Percentiles rank a stretch among this genome's conserved stretches.
These are phyloP conservation scores for Martiniozyma asiatica DNA, from an alignment of 1,139 yeast species.

Conservation along the genomic window DNA sequence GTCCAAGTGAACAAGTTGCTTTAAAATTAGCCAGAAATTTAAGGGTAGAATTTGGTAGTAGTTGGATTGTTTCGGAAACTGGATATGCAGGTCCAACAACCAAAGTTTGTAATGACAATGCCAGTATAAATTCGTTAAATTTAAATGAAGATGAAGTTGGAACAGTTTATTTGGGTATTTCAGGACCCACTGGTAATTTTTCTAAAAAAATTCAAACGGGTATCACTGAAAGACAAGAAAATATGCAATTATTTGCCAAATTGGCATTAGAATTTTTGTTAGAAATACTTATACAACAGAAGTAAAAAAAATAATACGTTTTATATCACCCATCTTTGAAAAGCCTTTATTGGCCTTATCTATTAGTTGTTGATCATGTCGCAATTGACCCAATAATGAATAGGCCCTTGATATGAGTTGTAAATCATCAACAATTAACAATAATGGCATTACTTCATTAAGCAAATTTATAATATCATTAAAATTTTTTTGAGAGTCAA, in stretches of 20 bases:
- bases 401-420: too few relatives aligned
- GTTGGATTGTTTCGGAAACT: conserved; percentile 72
- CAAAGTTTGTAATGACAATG: conserved; percentile 21
- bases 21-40: conserved; percentile 66
- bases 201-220: conserved; percentile 39
- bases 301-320: too few relatives aligned
- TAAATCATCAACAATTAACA: conserved; percentile 15
- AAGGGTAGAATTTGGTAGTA: conserved; percentile 69
- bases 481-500: conserved; percentile 19
- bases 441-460: conserved; percentile 28
- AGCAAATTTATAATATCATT: conserved; percentile 30
- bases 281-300: conserved; percentile 18
- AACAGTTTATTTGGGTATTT: conserved; percentile 57
- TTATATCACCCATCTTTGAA: too few relatives aligned
- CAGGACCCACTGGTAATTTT: conserved; percentile 52
- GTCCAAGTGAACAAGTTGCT: conserved; percentile 73
- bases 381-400: too few relatives aligned
- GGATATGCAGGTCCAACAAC: conserved; percentile 78
- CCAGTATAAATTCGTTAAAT: conserved; percentile 19
- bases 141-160: conserved; percentile 35
- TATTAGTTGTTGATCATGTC: too few relatives aligned
- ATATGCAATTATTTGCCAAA: conserved; percentile 67
- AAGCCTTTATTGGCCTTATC: too few relatives aligned
- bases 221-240: conserved; percentile 38
- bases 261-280: conserved; percentile 53